phyloP scores from a whole-genome alignment of 106 monocot genomes.

The Chionographis japonica region DNA sequence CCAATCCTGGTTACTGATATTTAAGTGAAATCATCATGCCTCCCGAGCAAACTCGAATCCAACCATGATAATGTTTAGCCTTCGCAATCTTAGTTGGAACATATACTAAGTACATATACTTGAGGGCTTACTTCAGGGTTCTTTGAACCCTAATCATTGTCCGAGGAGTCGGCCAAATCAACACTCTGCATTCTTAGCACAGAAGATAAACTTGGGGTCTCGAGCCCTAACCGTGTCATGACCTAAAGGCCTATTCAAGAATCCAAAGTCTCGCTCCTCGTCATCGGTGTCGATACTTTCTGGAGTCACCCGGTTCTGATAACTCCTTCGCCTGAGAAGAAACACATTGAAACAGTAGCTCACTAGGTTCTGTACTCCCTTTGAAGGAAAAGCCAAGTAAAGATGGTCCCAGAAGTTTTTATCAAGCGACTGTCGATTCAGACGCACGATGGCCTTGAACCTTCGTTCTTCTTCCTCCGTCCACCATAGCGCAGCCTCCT shows the following conservation, averaged over 20 bases:
- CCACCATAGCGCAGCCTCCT: slow-evolving; percentile 88
- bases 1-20: too few species aligned
- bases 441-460: slow-evolving; percentile 51
- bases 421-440: slow-evolving; percentile 15
- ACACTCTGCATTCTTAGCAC: slow-evolving; percentile 58
- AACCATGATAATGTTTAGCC: too few species aligned
- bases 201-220: slow-evolving; percentile 15
- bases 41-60: too few species aligned
- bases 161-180: too few species aligned
- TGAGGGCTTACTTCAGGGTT: too few species aligned
- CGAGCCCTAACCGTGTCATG: slow-evolving; percentile 14
- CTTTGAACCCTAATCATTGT: too few species aligned
- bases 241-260: slow-evolving; percentile 43
- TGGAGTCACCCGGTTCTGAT: slow-evolving; percentile 73
- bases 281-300: slow-evolving; percentile 53
- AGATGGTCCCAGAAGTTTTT: slow-evolving; percentile 57
- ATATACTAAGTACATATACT: too few species aligned
- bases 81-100: too few species aligned
- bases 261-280: slow-evolving; percentile 61
- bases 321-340: slow-evolving; percentile 60
- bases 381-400: slow-evolving; percentile 31
- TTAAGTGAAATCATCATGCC: too few species aligned
- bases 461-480: slow-evolving; percentile 60
- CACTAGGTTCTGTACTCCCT: slow-evolving; percentile 44
- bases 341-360: slow-evolving; percentile 96